Evolutionary conservation across 78 protist species (phyloP).

Genomic region (Isochrysis galbana): DNA sequence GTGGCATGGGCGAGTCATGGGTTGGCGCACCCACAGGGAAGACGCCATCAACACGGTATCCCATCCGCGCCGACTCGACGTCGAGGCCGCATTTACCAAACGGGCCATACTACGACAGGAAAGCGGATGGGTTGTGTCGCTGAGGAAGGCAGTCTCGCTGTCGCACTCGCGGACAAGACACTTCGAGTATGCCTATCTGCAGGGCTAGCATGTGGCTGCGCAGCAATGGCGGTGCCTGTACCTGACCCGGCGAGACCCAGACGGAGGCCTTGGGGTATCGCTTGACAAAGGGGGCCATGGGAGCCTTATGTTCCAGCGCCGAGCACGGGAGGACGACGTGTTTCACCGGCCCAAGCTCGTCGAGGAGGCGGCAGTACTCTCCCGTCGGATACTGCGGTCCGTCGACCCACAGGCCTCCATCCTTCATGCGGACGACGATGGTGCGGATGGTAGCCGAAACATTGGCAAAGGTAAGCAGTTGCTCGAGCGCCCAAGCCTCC

Average conservation of each 20-base stretch:
- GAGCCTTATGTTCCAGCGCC: conserved; percentile 4
- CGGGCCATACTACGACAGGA: not conserved
- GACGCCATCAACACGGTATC: not conserved
- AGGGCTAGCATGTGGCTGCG: no score
- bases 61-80: not conserved
- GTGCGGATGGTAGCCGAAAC: not conserved
- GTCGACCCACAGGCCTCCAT: not conserved
- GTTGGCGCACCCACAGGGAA: not conserved
- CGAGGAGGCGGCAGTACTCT: not conserved
- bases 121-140: no score
- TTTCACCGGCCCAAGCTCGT: not conserved
- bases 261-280: not conserved
- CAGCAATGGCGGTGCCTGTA: no score
- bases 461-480: not conserved
- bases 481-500: not conserved
- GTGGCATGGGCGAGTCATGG: not conserved
- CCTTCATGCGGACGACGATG: not conserved
- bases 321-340: not conserved
- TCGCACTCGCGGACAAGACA: no score
- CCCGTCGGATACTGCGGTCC: not conserved
- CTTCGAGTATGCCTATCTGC: no score
- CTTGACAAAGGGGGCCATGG: not conserved
- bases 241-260: not conserved
- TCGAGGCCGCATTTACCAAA: not conserved
- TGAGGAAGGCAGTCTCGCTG: no score